phyloP scores from a whole-genome alignment of 345 rosid species.

The Pugionium dolabratum region DNA sequence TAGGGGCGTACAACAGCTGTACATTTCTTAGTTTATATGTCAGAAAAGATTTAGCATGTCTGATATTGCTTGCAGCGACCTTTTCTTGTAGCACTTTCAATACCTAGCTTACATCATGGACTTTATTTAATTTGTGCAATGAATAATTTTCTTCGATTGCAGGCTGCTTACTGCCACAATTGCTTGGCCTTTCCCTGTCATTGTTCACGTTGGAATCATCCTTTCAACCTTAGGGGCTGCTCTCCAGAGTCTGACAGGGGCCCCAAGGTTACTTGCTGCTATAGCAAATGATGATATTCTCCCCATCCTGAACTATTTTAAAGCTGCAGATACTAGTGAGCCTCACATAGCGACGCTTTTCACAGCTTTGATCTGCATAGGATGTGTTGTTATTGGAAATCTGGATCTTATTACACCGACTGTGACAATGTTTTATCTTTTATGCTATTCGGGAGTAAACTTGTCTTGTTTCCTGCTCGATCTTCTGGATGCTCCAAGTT shows the following conservation, averaged over 20 bases:
- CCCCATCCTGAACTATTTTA: constrained; percentile 95
- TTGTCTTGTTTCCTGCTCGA: constrained; percentile 99
- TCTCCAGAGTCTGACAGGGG: constrained; percentile 97
- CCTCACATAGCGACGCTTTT: constrained; percentile 91
- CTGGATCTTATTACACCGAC: constrained; percentile 98
- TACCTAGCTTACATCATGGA: constrained; percentile 1
- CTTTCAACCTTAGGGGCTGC: constrained; percentile 99
- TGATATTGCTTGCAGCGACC: constrained; percentile 21
- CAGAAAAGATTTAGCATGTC: constrained; percentile 17
- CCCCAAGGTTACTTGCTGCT: constrained; percentile 97
- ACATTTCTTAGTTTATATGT: background rate
- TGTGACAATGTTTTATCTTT: constrained; percentile 93
- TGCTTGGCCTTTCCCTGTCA: constrained; percentile 93
- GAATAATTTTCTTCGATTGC: constrained; percentile 36
- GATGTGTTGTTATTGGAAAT: constrained; percentile 95
- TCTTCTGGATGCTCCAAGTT: constrained; percentile 99
- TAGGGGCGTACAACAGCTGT: constrained; percentile 13
- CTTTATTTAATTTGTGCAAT: background rate
- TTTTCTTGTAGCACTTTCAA: constrained; percentile 6
- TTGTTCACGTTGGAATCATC: constrained; percentile 85
- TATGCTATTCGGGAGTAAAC: constrained; percentile 96
- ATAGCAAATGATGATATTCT: constrained; percentile 99
- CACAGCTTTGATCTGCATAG: constrained; percentile 80
- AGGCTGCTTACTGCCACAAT: constrained; percentile 91
- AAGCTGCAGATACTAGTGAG: constrained; percentile 82